These are phyloP conservation scores for Clavulina sp. DNA, from an alignment of 768 basidiomycete species.

Conservation along the genomic window DNA sequence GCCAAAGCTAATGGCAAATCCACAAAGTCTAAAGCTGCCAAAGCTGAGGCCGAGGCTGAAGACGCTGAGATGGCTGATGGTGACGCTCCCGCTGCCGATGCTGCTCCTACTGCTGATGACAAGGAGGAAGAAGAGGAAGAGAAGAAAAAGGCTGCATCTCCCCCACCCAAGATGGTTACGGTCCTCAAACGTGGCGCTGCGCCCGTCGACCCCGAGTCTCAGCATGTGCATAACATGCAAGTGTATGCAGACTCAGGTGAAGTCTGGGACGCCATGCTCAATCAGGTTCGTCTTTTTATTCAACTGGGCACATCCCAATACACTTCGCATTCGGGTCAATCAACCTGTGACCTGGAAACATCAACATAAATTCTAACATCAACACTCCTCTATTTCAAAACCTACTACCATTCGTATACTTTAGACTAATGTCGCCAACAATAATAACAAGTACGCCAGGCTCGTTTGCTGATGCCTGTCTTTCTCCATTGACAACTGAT, in stretches of 20 bases:
- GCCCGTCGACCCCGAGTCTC: conserved; percentile 11
- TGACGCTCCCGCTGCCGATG: conserved; percentile 24
- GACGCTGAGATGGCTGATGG: conserved; percentile 30
- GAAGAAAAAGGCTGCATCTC: not conserved
- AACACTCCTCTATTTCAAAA: not conserved
- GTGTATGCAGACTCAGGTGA: conserved; percentile 8
- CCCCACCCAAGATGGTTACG: conserved; percentile 9
- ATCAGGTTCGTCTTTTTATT: conserved; percentile 11
- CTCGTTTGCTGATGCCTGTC: not conserved
- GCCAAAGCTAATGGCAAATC: not conserved
- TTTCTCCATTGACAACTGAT: too few species aligned
- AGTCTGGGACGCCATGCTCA: conserved; percentile 12
- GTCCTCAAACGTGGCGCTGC: conserved; percentile 11
- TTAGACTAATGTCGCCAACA: not conserved
- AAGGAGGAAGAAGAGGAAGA: not conserved
- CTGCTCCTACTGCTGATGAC: conserved; percentile 36
- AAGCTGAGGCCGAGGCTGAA: conserved; percentile 4
- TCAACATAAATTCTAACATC: conserved; percentile 6
- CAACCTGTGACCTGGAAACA: too few species aligned
- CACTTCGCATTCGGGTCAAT: too few species aligned
- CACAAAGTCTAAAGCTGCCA: not conserved
- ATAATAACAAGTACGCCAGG: not conserved
- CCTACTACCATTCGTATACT: not conserved
- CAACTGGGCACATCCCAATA: too few species aligned
- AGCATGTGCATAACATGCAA: conserved; percentile 8